phyloP scores from a whole-genome alignment of 2,329 filamentous ascomycete genomes.

The Alternaria brassicae region DNA sequence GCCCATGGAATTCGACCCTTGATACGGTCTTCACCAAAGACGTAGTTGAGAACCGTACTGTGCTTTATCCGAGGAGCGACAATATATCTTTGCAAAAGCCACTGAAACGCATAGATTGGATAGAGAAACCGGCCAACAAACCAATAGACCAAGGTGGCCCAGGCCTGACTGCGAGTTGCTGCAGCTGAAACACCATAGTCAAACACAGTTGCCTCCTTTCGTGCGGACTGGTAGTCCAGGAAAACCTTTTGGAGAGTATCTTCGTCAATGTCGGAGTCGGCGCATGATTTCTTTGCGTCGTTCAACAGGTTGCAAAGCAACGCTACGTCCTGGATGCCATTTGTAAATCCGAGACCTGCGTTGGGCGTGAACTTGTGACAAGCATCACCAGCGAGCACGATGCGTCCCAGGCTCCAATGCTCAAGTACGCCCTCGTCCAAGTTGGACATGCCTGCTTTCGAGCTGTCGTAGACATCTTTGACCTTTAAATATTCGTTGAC shows the following conservation, averaged over 20 bases:
- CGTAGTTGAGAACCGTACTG: conserved; percentile 1
- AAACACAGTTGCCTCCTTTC: neutral
- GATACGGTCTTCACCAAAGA: neutral
- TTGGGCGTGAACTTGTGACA: conserved; percentile 9
- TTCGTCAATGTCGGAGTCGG: neutral
- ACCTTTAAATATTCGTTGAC: neutral
- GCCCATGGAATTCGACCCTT: conserved; percentile 1
- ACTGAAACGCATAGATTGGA: neutral
- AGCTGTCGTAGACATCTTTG: conserved; percentile 1
- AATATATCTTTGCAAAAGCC: neutral
- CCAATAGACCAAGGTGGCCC: conserved; percentile 1
- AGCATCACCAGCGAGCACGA: conserved; percentile 1
- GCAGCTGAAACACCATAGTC: neutral
- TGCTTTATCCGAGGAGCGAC: neutral
- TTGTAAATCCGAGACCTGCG: neutral
- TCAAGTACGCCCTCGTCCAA: conserved; percentile 3
- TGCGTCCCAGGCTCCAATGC: conserved; percentile 1
- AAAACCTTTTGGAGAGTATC: neutral
- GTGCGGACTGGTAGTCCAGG: neutral
- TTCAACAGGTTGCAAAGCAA: conserved; percentile 1
- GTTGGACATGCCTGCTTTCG: conserved; percentile 1
- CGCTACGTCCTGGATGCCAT: neutral
- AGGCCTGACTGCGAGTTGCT: neutral
- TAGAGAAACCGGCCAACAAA: neutral
- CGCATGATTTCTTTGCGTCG: neutral